phyloP scores from a whole-genome alignment of 2,329 filamentous ascomycete species.

The Lachnellula occidentalis region DNA sequence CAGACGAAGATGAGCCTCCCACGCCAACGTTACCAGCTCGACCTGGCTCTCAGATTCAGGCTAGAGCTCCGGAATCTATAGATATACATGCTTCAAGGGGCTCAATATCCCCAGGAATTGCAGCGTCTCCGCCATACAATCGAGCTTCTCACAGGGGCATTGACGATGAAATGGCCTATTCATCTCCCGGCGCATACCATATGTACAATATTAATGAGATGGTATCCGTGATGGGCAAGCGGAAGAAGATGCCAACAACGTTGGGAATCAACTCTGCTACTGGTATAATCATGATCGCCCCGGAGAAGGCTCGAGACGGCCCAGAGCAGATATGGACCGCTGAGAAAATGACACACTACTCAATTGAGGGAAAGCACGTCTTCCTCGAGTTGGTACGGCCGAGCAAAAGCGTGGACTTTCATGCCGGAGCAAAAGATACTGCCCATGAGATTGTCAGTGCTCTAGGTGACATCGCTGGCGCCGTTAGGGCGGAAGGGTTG shows the following conservation, averaged over 20 bases:
- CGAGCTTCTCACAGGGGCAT: constrained; percentile 38
- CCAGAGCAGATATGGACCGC: constrained; percentile 89
- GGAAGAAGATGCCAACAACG: constrained; percentile 97
- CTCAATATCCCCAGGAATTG: constrained; percentile 38
- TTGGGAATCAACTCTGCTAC: constrained; percentile 88
- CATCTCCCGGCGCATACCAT: constrained; percentile 76
- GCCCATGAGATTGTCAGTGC: constrained; percentile 87
- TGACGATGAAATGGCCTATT: constrained; percentile 39
- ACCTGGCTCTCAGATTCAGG: constrained; percentile 52
- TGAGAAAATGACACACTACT: constrained; percentile 95
- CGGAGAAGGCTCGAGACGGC: constrained; percentile 77
- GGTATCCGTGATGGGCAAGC: constrained; percentile 93
- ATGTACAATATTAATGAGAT: constrained; percentile 97
- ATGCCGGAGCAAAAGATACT: constrained; percentile 94
- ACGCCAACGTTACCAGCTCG: constrained; percentile 59
- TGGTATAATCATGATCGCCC: constrained; percentile 83
- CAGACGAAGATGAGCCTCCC: constrained; percentile 57
- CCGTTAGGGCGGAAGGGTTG: constrained; percentile 74
- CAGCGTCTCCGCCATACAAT: constrained; percentile 50
- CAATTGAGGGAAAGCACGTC: constrained; percentile 94
- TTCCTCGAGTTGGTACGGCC: constrained; percentile 90
- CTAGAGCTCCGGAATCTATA: constrained; percentile 35
- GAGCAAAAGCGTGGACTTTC: constrained; percentile 93
- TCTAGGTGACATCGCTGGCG: constrained; percentile 84
- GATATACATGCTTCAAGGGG: constrained; percentile 23